Evolutionary conservation across 2,329 filamentous ascomycete genomes (phyloP), one percentile per base, ranked within the genome.

Genomic region (Coniella vitis): DNA sequence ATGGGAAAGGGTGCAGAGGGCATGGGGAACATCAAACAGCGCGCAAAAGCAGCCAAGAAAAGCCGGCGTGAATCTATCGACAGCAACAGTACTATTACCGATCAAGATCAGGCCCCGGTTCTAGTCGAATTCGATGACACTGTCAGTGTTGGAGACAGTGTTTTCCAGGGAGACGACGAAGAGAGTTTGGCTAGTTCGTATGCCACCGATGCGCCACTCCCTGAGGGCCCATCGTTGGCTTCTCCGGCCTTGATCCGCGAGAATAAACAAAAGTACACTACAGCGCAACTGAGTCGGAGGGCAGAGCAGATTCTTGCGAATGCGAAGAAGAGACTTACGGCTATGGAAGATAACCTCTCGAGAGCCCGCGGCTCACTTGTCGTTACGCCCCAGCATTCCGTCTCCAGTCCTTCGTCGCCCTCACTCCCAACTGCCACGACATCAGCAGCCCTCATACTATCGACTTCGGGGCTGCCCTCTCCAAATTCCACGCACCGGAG

Each of bases 271-370:
- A 74, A 76, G 38, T 80, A 84, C 58, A 87, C 87, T 3, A 87
- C 86, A 42, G 82, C 78, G 14, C 82, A 87, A 20, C 69, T 95
- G 55, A 91, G 88, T 64, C 83, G 84, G 57, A 81, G 89, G 58
- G 90, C 90, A 1, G 90, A 96, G 63, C 76, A 90, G 61, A 96
- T 96, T 61, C 74, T 97, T 48, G 88, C 90, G 48, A 95, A 95
- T 67, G 91, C 91, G 29, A 96, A 96, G 70, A 84, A 83, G 64
- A 78, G 90, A 58, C 73, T 97, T 53, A 93, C 87, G 62, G 86
- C 87, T 29, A 95, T 96, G 90, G 91, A 96, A 67, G 89, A 86
- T 34, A 96, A 96, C 58, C 73, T 96, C 17, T 84, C 78, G 49
- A 84, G 88, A 53, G 90, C 83, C 36, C 84, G 86, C 7, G 88